These are phyloP conservation scores for Penicillium fimorum DNA, from an alignment of 495 filamentous ascomycete genomes.

Conservation along the genomic window DNA sequence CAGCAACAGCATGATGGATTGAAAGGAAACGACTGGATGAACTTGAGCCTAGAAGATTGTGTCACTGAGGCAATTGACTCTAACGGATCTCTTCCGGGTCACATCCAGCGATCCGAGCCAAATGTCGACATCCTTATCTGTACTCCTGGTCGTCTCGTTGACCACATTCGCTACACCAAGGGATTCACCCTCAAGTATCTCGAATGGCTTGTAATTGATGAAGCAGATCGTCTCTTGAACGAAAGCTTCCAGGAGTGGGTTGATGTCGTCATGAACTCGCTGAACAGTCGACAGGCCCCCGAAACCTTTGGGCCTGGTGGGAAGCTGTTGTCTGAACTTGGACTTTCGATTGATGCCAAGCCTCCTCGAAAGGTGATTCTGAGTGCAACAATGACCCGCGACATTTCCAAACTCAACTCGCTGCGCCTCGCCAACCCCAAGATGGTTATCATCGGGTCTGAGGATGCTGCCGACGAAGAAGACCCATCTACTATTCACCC, in stretches of 20 bases:
- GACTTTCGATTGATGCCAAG: conserved; percentile 35
- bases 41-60: conserved; percentile 47
- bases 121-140: conserved; percentile 87
- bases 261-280: conserved; percentile 62
- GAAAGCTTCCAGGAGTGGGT: conserved; percentile 94
- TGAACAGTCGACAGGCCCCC: conserved; percentile 51
- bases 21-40: conserved; percentile 46
- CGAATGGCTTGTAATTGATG: conserved; percentile 87
- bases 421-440: conserved; percentile 72
- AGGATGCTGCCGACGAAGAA: conserved; percentile 40
- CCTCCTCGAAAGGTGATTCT: conserved; percentile 71
- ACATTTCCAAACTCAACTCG: conserved; percentile 73
- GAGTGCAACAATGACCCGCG: conserved; percentile 91
- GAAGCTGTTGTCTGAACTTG: conserved; percentile 36
- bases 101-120: conserved; percentile 61
- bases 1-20: conserved; percentile 38
- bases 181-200: conserved; percentile 74
- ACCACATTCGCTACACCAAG: conserved; percentile 79
- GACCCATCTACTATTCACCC: conserved; percentile 21
- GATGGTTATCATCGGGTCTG: conserved; percentile 65
- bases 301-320: conserved; percentile 51
- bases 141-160: conserved; percentile 88
- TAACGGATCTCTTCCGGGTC: conserved; percentile 51
- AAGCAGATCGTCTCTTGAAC: conserved; percentile 87
- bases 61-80: conserved; percentile 39